Conservation (phyloP, 805 yeast genomes). For the Kodamaea kaohsiungensis region DNA sequence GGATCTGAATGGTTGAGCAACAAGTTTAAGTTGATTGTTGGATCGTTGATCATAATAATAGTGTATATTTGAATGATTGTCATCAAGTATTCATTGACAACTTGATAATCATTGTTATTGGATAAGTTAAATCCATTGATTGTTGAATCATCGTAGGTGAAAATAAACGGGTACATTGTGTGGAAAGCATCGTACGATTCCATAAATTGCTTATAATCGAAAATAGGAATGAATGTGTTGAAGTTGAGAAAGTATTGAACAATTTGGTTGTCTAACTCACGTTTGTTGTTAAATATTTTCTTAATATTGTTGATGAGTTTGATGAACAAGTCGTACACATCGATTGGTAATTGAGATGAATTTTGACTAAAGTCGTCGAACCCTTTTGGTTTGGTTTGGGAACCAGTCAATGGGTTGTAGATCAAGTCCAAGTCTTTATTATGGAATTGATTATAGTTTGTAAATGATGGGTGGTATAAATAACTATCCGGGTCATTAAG, state of each 20-base stretch:
- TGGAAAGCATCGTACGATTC: constrained; percentile 50
- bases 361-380: background rate
- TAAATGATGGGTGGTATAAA: constrained; percentile 40
- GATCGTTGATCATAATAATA: constrained; percentile 53
- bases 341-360: constrained; percentile 29
- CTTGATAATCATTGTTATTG: constrained; percentile 42
- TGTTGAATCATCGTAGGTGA: constrained; percentile 47
- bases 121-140: constrained; percentile 49
- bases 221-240: constrained; percentile 54
- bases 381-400: constrained; percentile 2
- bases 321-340: constrained; percentile 44
- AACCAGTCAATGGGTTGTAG: constrained; percentile 40
- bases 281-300: constrained; percentile 36
- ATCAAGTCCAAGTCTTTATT: constrained; percentile 39
- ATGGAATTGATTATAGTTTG: constrained; percentile 36
- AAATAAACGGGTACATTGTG: constrained; percentile 49
- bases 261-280: constrained; percentile 48
- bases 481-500: constrained; percentile 45
- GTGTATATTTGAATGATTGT: constrained; percentile 50
- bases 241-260: constrained; percentile 52
- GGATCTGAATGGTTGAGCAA: constrained; percentile 40
- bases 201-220: constrained; percentile 55
- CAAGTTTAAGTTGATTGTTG: constrained; percentile 42
- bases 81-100: constrained; percentile 44
- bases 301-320: constrained; percentile 46